These are phyloP conservation scores for Pyrenochaeta sp. DNA, from an alignment of 2,329 filamentous ascomycete species.

Conservation along the genomic window DNA sequence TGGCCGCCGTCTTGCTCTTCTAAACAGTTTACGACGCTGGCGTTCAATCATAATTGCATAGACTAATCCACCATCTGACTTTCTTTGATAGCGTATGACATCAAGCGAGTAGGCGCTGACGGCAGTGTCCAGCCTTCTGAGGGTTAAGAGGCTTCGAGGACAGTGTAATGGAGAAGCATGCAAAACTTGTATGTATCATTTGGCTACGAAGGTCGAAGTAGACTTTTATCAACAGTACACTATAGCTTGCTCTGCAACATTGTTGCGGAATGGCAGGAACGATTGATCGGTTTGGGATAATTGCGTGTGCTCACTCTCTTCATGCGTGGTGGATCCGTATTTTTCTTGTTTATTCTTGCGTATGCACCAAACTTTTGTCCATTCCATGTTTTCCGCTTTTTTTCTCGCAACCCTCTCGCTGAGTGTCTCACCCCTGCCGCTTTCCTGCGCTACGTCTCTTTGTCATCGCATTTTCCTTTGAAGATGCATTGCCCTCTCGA, in stretches of 20 bases:
- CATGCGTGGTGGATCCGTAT: conserved; percentile 31
- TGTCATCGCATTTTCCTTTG: not conserved
- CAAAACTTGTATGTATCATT: conserved; percentile 48
- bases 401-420: not conserved
- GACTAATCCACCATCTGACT: conserved; percentile 48
- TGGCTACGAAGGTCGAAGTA: conserved; percentile 42
- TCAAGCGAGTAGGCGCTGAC: conserved; percentile 34
- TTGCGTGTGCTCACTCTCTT: conserved; percentile 40
- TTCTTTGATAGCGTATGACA: conserved; percentile 45
- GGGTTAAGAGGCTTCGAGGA: conserved; percentile 33
- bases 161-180: conserved; percentile 40
- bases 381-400: conserved; percentile 26
- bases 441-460: conserved; percentile 7
- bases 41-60: conserved; percentile 50
- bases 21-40: conserved; percentile 51
- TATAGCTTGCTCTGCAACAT: conserved; percentile 27
- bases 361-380: conserved; percentile 28
- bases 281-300: conserved; percentile 32
- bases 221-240: conserved; percentile 46
- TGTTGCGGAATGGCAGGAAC: conserved; percentile 27
- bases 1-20: conserved; percentile 58
- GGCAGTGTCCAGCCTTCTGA: conserved; percentile 30
- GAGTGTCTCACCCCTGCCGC: not conserved
- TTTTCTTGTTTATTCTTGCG: conserved; percentile 17
- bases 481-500: not conserved